phyloP scores from a whole-genome alignment of 2,329 filamentous ascomycete species.

The Penicillium freii region DNA sequence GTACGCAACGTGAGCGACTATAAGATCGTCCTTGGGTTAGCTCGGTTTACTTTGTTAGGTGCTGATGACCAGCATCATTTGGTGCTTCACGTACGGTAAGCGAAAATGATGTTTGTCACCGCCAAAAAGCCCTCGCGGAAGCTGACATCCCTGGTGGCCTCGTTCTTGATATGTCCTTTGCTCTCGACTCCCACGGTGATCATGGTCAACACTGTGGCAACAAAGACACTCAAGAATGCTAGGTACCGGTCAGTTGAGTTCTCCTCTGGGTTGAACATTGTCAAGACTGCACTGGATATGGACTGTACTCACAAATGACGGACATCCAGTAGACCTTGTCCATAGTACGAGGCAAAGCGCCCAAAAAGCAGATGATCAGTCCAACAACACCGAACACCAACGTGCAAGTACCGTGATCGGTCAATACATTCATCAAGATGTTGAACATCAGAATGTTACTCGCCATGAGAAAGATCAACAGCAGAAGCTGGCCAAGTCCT shows the following conservation, averaged over 20 bases:
- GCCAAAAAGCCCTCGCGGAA: conserved; percentile 59
- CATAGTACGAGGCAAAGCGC: conserved; percentile 61
- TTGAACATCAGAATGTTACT: conserved; percentile 70
- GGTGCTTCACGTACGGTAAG: conserved; percentile 51
- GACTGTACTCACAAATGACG: conserved; percentile 49
- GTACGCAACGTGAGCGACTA: conserved; percentile 61
- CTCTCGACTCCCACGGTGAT: conserved; percentile 59
- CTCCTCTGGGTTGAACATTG: background rate
- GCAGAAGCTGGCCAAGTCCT: conserved; percentile 59
- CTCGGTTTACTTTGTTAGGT: background rate
- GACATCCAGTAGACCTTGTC: conserved; percentile 62
- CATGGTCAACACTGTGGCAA: conserved; percentile 65
- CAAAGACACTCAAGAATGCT: conserved; percentile 62
- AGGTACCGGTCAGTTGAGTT: conserved; percentile 1
- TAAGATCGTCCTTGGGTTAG: background rate
- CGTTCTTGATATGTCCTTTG: conserved; percentile 37
- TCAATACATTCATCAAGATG: conserved; percentile 65
- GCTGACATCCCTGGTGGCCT: conserved; percentile 40
- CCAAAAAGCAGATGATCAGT: conserved; percentile 56
- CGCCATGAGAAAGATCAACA: conserved; percentile 66
- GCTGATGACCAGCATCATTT: background rate
- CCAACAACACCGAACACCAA: conserved; percentile 63
- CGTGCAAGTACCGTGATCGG: conserved; percentile 60
- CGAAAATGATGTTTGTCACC: conserved; percentile 67
- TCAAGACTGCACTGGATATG: background rate